These are phyloP conservation scores for Solanum tacnaense DNA, from an alignment of 257 asterid genomes.

Conservation along the genomic window DNA sequence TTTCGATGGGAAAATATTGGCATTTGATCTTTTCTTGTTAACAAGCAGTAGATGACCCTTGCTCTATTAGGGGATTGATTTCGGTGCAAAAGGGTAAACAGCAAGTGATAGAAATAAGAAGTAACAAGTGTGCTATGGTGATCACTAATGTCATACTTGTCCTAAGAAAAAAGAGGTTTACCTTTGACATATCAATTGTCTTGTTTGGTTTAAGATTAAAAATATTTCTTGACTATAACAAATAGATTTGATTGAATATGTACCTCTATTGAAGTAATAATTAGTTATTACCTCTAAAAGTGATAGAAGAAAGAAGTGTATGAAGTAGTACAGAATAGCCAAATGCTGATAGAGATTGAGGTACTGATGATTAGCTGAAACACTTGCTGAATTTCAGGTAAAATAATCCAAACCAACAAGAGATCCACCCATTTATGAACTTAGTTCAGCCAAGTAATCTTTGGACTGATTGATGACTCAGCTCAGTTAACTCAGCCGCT, in stretches of 20 bases:
- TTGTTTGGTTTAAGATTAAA: background rate
- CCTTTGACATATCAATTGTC: background rate
- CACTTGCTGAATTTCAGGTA: background rate
- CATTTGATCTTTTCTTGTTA: background rate
- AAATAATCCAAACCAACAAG: background rate
- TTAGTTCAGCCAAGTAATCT: background rate
- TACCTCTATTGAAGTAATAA: background rate
- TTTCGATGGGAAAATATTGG: background rate
- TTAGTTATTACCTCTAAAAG: background rate
- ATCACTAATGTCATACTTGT: background rate
- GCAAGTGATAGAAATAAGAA: background rate
- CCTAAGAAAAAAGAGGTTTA: background rate
- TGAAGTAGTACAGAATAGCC: background rate
- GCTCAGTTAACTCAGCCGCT: background rate
- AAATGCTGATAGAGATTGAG: background rate
- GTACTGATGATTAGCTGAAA: background rate
- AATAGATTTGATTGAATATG: background rate
- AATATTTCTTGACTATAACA: background rate
- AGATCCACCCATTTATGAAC: background rate
- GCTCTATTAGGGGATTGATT: background rate
- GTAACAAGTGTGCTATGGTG: background rate
- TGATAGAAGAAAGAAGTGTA: background rate
- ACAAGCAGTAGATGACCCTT: background rate
- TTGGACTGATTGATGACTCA: background rate
- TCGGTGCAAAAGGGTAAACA: background rate